A percentile compares a stretch with the other conserved stretches of the same genome.
Evolutionary conservation across 495 filamentous ascomycete genomes (phyloP).

Genomic region (Cenococcum geophilum): DNA sequence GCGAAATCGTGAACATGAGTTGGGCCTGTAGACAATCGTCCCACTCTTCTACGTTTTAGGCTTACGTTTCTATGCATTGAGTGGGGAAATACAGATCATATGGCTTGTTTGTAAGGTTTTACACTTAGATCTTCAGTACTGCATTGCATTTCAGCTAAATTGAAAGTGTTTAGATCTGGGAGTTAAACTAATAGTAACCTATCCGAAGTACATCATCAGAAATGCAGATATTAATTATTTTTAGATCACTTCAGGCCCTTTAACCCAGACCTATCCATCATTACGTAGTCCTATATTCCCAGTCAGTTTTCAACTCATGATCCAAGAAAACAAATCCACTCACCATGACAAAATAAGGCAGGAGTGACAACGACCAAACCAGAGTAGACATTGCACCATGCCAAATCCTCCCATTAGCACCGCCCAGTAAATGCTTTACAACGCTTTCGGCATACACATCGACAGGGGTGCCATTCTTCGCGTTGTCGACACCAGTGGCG

Average conservation of each 20-base stretch:
- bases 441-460: constrained; percentile 7
- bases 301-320: neutral
- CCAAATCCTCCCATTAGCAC: constrained; percentile 1
- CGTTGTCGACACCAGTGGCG: neutral
- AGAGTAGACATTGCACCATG: neutral
- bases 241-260: neutral
- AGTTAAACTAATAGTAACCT: too few relatives aligned
- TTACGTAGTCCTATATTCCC: neutral
- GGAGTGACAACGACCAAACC: neutral
- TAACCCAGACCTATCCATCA: neutral
- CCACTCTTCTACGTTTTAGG: too few relatives aligned
- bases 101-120: too few relatives aligned
- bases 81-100: too few relatives aligned
- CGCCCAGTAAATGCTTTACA: constrained; percentile 7
- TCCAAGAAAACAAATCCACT: neutral
- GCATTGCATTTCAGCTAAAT: too few relatives aligned
- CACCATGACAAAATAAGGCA: neutral
- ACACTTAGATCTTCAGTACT: too few relatives aligned
- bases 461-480: neutral
- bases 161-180: too few relatives aligned
- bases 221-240: neutral
- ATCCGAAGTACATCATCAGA: neutral
- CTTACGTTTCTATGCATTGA: too few relatives aligned
- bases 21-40: too few relatives aligned
- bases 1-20: too few relatives aligned